These are phyloP conservation scores for Sicyos edulis DNA, from an alignment of 306 rosid genomes.

Conservation along the genomic window DNA sequence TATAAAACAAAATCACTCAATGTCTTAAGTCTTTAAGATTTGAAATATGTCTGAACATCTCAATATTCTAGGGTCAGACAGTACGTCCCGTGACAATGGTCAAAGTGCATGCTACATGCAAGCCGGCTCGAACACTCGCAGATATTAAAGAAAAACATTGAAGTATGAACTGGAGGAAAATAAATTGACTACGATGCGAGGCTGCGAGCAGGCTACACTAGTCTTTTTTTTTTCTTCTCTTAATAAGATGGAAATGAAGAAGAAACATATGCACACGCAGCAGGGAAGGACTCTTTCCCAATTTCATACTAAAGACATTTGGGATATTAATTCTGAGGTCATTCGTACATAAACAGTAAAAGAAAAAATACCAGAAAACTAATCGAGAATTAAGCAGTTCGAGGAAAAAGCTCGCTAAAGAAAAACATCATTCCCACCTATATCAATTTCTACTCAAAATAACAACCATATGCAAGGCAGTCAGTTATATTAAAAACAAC, in stretches of 20 bases:
- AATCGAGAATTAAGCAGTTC: not conserved
- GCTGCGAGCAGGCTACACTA: not conserved
- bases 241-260: not conserved
- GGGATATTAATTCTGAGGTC: not conserved
- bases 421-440: not conserved
- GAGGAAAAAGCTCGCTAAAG: not conserved
- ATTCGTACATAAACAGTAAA: not conserved
- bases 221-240: not conserved
- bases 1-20: not conserved
- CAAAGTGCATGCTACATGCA: no score
- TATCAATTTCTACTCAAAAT: not conserved
- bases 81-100: no score
- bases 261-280: not conserved
- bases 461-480: not conserved
- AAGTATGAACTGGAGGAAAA: not conserved
- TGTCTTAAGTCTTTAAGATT: not conserved
- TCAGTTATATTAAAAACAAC: not conserved
- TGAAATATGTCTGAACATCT: no score
- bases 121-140: no score
- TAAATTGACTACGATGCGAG: not conserved
- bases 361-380: not conserved
- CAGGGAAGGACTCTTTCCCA: not conserved
- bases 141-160: no score
- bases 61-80: no score
- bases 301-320: not conserved